Conservation (phyloP, 2,329 filamentous ascomycete species). For the Fusarium nematophilum region DNA sequence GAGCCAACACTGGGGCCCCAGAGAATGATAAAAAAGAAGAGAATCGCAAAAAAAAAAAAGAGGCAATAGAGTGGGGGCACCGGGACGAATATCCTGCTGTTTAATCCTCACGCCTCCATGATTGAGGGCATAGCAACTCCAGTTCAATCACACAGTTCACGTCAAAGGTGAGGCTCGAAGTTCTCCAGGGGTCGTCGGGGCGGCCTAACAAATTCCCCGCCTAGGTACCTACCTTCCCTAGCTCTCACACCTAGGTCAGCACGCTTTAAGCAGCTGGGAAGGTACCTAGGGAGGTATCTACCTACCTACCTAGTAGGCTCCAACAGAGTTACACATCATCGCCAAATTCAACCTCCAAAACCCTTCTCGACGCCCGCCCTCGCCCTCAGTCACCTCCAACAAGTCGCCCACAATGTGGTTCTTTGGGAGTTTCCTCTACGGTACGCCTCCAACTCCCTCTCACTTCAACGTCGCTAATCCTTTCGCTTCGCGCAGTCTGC, state of each 20-base stretch:
- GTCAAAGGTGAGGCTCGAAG: no score
- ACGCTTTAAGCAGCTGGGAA: slow-evolving; percentile 20
- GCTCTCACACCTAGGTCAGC: slow-evolving; percentile 17
- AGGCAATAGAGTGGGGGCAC: no score
- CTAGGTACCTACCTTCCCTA: not conserved
- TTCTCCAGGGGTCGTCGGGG: slow-evolving; percentile 40
- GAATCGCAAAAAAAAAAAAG: no score
- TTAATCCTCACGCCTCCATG: no score
- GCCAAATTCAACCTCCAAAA: slow-evolving; percentile 18
- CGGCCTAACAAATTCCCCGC: slow-evolving; percentile 49
- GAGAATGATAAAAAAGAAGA: no score
- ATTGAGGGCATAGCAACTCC: no score
- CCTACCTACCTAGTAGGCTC: slow-evolving; percentile 18
- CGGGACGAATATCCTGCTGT: no score
- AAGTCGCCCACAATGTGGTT: slow-evolving; percentile 69
- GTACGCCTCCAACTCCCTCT: slow-evolving; percentile 31
- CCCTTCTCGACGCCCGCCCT: slow-evolving; percentile 5
- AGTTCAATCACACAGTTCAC: no score
- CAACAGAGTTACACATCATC: slow-evolving; percentile 37
- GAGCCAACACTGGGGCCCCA: not conserved
- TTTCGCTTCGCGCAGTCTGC: slow-evolving; percentile 62
- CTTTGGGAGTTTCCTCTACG: slow-evolving; percentile 77
- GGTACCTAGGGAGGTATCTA: not conserved
- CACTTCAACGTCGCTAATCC: slow-evolving; percentile 22
- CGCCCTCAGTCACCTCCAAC: not conserved